Conservation (phyloP, 1,139 yeast species). For the Scheffersomyces cryptocercus region DNA sequence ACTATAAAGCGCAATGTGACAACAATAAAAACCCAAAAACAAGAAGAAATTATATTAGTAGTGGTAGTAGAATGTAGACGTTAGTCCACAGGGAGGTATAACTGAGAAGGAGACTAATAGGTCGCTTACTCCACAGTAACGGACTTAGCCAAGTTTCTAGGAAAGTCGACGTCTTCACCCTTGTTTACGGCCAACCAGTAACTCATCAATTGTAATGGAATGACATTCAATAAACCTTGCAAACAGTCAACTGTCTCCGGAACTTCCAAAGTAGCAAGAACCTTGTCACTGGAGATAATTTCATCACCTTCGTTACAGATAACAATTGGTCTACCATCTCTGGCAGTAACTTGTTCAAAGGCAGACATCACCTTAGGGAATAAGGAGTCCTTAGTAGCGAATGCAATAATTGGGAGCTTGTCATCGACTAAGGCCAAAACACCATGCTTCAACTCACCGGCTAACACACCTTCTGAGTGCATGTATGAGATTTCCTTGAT, state of each 20-base stretch:
- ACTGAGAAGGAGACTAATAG: too few relatives aligned
- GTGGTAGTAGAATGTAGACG: too few relatives aligned
- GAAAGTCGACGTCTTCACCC: slow-evolving; percentile 97
- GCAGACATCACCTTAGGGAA: slow-evolving; percentile 97
- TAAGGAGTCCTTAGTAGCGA: slow-evolving; percentile 96
- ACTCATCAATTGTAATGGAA: slow-evolving; percentile 94
- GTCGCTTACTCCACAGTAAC: slow-evolving; percentile 81
- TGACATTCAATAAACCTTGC: slow-evolving; percentile 92
- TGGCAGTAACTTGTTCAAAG: slow-evolving; percentile 93
- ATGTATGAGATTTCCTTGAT: slow-evolving; percentile 97
- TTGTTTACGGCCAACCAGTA: slow-evolving; percentile 96
- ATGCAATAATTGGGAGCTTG: slow-evolving; percentile 87
- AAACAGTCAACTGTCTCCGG: slow-evolving; percentile 96
- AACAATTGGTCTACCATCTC: slow-evolving; percentile 95
- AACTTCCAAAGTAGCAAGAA: slow-evolving; percentile 75
- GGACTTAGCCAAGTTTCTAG: slow-evolving; percentile 96
- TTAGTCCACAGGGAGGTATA: too few relatives aligned
- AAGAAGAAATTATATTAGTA: too few relatives aligned
- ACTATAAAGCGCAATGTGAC: too few relatives aligned
- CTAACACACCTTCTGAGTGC: slow-evolving; percentile 99
- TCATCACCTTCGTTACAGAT: slow-evolving; percentile 89
- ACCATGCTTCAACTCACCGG: slow-evolving; percentile 99
- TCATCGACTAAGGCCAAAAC: slow-evolving; percentile 96
- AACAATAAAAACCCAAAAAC: too few relatives aligned
- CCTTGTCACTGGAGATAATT: slow-evolving; percentile 52